These are phyloP conservation scores for Quercus phellos DNA, from an alignment of 331 rosid species.

Conservation along the genomic window DNA sequence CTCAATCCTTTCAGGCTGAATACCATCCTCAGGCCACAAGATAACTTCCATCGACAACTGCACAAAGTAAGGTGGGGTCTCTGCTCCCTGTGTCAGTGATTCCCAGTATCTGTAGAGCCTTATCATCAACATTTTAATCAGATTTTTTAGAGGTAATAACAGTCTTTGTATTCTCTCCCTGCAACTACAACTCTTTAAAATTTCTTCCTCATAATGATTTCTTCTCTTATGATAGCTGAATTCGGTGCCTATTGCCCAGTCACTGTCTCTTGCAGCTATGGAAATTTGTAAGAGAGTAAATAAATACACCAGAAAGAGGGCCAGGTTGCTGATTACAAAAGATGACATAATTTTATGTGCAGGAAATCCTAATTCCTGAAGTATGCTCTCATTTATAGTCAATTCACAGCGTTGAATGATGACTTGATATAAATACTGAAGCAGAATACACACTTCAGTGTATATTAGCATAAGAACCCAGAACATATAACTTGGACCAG, in stretches of 20 bases:
- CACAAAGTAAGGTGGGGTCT: slow-evolving; percentile 92
- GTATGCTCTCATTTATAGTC: slow-evolving; percentile 39
- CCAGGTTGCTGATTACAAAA: slow-evolving; percentile 77
- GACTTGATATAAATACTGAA: slow-evolving; percentile 89
- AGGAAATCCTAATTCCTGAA: slow-evolving; percentile 82
- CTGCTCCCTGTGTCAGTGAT: slow-evolving; percentile 85
- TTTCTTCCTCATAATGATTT: slow-evolving; percentile 37
- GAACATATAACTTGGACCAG: slow-evolving; percentile 90
- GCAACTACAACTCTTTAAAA: slow-evolving; percentile 37
- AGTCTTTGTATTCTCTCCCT: slow-evolving; percentile 39
- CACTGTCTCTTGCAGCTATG: slow-evolving; percentile 85
- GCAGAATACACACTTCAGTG: slow-evolving; percentile 78
- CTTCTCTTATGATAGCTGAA: slow-evolving; percentile 42
- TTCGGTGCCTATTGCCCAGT: slow-evolving; percentile 61
- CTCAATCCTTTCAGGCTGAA: slow-evolving; percentile 92
- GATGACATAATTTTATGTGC: slow-evolving; percentile 63
- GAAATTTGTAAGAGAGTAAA: slow-evolving; percentile 92
- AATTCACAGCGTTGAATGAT: slow-evolving; percentile 85
- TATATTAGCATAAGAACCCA: slow-evolving; percentile 82
- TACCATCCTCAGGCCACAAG: slow-evolving; percentile 93
- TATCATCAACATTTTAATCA: slow-evolving; percentile 46
- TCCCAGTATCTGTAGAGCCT: slow-evolving; percentile 71
- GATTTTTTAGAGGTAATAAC: slow-evolving; percentile 34
- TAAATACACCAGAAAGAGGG: slow-evolving; percentile 83
- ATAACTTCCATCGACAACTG: slow-evolving; percentile 91